Base-by-base conservation (phyloP, 495 filamentous ascomycete species). In the Penicillium chermesinum region DNA sequence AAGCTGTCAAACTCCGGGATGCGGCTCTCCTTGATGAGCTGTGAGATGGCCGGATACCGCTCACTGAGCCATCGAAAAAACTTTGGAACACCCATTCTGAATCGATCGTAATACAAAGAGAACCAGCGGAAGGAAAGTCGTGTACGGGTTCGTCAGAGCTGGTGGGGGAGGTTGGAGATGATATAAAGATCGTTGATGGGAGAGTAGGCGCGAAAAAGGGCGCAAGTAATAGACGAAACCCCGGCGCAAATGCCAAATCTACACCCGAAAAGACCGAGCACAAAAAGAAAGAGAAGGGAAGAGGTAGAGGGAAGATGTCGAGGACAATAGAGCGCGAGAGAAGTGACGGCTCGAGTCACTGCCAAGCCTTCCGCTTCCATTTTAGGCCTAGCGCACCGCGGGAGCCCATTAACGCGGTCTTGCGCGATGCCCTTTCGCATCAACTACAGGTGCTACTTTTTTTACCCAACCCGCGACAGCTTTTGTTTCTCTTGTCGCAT, bases 1-100 rank as follows among this genome's bases (percentile, higher is more conserved):
- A 99, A 81, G 65, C 88, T 93, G 69, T 99, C 94, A 68, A 99
- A 99, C 65, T 99, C 94, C 25, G 94, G 94, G 67, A 99, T 99
- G 48, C 93, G 87, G 70, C 95, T 99, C 75, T 99, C 94, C 44
- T 90, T 91, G 66, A 99, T 97, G 54, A 99, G 78, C 81, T 96
- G 90, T 32, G 93, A 97, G 67, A 99, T 99, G 46, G 94, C 83
- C 21, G 94, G 94, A 79, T 99, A 99, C 59, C 94, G 87, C 82
- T 99, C 94, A 36, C 88, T 95, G 77, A 97, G 84, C 91, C 91
- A 96, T 74, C 91, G 70, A 63, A 86, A 86, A 69, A 87, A 97
- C 62, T 98, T 98, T 54, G 93, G 93, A 64, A 98, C 91, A 85
- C 93, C 94, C 82, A 80, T 83, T 56, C 48, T 69, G 66, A 57